Conservation (phyloP, 164 flowering plant genomes). For the Chimonanthus salicifolius region DNA sequence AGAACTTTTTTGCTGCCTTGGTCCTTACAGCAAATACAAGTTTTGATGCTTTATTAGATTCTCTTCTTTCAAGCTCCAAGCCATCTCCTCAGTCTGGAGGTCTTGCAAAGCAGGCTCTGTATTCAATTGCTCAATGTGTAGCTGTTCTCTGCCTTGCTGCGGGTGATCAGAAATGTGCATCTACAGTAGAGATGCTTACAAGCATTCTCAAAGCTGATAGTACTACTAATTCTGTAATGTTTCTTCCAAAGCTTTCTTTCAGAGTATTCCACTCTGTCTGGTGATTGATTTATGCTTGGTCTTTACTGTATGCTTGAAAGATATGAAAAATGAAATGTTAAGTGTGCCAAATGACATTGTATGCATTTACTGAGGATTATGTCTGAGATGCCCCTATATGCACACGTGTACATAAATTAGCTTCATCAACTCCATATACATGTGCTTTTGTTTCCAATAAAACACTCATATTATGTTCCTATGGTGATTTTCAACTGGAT, state of each 20-base stretch:
- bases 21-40: constrained; percentile 87
- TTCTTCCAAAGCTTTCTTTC: neutral
- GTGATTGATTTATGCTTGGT: too few species aligned
- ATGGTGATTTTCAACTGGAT: too few species aligned
- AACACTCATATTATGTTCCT: neutral
- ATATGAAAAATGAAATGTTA: neutral
- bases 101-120: constrained; percentile 85
- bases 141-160: constrained; percentile 99
- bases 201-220: constrained; percentile 73
- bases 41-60: constrained; percentile 79
- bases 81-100: constrained; percentile 89
- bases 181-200: constrained; percentile 90
- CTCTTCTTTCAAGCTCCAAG: constrained; percentile 92
- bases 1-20: constrained; percentile 73
- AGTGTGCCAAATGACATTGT: neutral
- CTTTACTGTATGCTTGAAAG: neutral
- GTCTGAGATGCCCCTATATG: neutral
- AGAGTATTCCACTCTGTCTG: neutral
- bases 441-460: neutral
- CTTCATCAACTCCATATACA: neutral
- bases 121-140: constrained; percentile 94
- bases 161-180: constrained; percentile 80
- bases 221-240: constrained; percentile 64
- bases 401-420: neutral
- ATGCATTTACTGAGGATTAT: neutral